phyloP scores from a whole-genome alignment of 78 protist genomes.

The Dictyostelium capitatum region DNA sequence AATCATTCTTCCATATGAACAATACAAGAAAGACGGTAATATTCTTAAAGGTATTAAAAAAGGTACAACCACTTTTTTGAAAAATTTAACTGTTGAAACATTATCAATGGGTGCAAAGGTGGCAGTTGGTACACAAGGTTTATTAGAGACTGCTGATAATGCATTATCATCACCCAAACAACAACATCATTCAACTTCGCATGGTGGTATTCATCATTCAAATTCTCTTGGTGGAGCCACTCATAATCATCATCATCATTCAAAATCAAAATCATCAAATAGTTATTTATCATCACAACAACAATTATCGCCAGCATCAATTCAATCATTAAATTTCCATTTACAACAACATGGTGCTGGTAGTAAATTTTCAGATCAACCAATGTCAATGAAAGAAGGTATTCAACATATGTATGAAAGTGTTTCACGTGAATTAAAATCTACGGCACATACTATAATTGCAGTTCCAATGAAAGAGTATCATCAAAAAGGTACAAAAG shows the following conservation, averaged over 20 bases:
- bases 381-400: slow-evolving; percentile 61
- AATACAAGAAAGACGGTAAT: slow-evolving; percentile 73
- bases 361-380: slow-evolving; percentile 81
- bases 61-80: slow-evolving; percentile 66
- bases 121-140: slow-evolving; percentile 77
- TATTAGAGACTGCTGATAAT: slow-evolving; percentile 72
- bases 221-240: no score
- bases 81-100: slow-evolving; percentile 68
- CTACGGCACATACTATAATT: slow-evolving; percentile 70
- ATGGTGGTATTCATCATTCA: background rate
- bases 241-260: background rate
- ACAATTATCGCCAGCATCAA: background rate
- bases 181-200: background rate
- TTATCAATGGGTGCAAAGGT: slow-evolving; percentile 69
- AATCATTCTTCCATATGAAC: slow-evolving; percentile 60
- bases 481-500: slow-evolving; percentile 74
- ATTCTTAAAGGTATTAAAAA: slow-evolving; percentile 58
- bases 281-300: background rate
- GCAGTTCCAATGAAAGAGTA: slow-evolving; percentile 81
- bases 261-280: background rate
- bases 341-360: background rate
- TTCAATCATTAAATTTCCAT: slow-evolving; percentile 9
- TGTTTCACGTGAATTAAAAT: slow-evolving; percentile 68
- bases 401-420: slow-evolving; percentile 77
- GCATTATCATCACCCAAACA: slow-evolving; percentile 50